phyloP scores from a whole-genome alignment of 2,329 filamentous ascomycete species.

The Colletotrichum cordylinicola region DNA sequence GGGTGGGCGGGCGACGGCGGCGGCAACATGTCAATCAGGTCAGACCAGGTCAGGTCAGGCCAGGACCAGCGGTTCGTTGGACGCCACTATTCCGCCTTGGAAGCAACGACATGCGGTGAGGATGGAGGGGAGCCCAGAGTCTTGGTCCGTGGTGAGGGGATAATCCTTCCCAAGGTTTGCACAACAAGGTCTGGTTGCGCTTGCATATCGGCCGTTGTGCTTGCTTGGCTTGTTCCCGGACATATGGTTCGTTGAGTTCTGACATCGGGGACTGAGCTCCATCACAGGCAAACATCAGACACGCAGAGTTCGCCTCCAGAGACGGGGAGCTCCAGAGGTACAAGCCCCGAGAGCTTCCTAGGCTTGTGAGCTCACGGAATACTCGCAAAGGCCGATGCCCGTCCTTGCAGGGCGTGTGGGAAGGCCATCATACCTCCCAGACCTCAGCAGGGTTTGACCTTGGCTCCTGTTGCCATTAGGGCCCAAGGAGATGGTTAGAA shows the following conservation, averaged over 20 bases:
- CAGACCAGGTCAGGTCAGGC: neutral
- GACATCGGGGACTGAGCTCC: neutral
- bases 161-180: neutral
- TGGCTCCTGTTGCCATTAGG: constrained; percentile 1
- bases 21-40: constrained; percentile 15
- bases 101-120: neutral
- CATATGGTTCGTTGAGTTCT: constrained; percentile 8
- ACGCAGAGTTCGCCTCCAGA: neutral
- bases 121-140: neutral
- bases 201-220: neutral
- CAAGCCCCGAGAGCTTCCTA: constrained; percentile 3
- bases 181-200: neutral
- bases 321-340: neutral
- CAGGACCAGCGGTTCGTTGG: neutral
- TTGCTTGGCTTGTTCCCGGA: constrained; percentile 2
- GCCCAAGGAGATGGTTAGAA: constrained; percentile 18
- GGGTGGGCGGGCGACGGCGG: neutral
- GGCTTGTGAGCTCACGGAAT: constrained; percentile 1
- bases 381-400: constrained; percentile 17
- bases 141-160: constrained; percentile 2
- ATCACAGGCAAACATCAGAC: neutral
- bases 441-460: constrained; percentile 17
- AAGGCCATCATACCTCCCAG: neutral
- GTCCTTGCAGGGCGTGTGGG: constrained; percentile 10
- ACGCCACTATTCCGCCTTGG: neutral